Conservation (phyloP, 2,329 filamentous ascomycete genomes). For the Paraphaeosphaeria sporulosa region DNA sequence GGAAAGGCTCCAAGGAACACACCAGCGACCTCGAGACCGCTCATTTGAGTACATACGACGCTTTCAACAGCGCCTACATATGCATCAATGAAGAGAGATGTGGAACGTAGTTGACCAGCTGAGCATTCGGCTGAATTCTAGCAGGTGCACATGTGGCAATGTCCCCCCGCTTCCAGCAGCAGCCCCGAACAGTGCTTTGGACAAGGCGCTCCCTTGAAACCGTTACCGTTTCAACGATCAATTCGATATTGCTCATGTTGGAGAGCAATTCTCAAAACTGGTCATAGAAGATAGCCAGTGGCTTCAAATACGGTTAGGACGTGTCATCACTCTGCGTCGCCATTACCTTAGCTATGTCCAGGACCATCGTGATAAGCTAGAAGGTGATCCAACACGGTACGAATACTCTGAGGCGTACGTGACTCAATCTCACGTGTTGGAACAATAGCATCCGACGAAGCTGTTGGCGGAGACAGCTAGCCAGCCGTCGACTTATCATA, state of each 20-base stretch:
- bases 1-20: slow-evolving; percentile 27
- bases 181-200: slow-evolving; percentile 22
- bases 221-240: slow-evolving; percentile 25
- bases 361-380: slow-evolving; percentile 25
- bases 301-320: slow-evolving; percentile 24
- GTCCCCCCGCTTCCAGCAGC: slow-evolving; percentile 11
- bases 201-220: slow-evolving; percentile 24
- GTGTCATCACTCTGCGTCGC: slow-evolving; percentile 29
- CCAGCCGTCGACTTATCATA: slow-evolving; percentile 23
- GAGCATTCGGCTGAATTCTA: not conserved
- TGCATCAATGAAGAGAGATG: not conserved
- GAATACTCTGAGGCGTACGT: not conserved
- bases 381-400: not conserved
- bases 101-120: not conserved
- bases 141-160: not conserved
- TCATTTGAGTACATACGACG: slow-evolving; percentile 15
- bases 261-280: slow-evolving; percentile 28
- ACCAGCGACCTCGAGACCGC: slow-evolving; percentile 29
- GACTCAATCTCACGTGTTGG: not conserved
- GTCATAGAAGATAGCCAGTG: slow-evolving; percentile 15
- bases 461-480: slow-evolving; percentile 12
- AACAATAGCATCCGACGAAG: not conserved
- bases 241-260: slow-evolving; percentile 28
- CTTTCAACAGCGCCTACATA: not conserved
- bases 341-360: slow-evolving; percentile 28